Base-by-base conservation (phyloP, 2,329 filamentous ascomycete genomes). In the Paramyrothecium sp. region DNA sequence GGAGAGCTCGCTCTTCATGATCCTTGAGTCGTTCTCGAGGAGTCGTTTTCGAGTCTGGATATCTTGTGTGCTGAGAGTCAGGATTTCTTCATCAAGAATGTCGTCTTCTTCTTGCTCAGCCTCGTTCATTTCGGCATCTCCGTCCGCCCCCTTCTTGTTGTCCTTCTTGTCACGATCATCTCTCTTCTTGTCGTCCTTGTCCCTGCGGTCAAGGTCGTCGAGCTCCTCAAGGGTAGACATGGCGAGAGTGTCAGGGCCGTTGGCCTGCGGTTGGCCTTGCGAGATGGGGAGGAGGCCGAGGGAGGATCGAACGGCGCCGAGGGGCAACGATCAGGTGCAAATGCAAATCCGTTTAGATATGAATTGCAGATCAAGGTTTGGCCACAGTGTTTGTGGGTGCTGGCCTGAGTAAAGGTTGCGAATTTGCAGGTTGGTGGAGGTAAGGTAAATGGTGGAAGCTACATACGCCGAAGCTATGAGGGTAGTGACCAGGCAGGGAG, bases 1-100 rank as follows among this genome's bases (percentile, higher is more conserved):
- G 73, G 97, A 93, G 68, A 87, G 92, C 77, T 99, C 95, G 82
- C 92, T 97, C 83, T 90, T 94, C 92, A 99, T 98, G 78, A 99
- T 98, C 69, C 95, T 86, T 69, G 95, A 90, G 77, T 99, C 95
- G 76, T 99, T 99, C 77, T 99, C 95, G 64, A 99, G 82, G 71
- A 99, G 84, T 70, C 93, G 89, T 81, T 89, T 90, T 75, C 95
- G 87, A 68, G 92, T 96, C 69, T 91, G 83, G 69, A 99, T 96
- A 79, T 99, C 95, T 80, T 92, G 88, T 80, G 95, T 98, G 81
- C 89, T 94, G 67, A 96, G 89, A 73, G 87, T 89, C 60, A 98
- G 85, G 68, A 99, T 94, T 79, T 99, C 95, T 56, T 94, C 89
- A 75, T 98, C 94, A 63, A 99, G 84, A 55, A 93, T 84, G 65